These are phyloP conservation scores for Didymella lethalis DNA, from an alignment of 2,329 filamentous ascomycete genomes.

Conservation along the genomic window DNA sequence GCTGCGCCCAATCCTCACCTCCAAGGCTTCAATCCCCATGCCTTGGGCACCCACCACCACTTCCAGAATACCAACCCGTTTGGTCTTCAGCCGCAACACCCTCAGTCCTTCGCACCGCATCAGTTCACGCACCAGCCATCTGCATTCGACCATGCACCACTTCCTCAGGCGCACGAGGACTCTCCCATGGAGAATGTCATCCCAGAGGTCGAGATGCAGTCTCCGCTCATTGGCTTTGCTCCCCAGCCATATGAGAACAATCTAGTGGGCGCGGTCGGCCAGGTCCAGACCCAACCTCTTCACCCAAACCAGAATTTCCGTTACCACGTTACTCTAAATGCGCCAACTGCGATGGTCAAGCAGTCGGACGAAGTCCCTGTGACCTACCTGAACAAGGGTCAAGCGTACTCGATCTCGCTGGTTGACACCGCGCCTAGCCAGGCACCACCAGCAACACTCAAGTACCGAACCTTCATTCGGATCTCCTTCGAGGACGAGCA, in stretches of 20 bases:
- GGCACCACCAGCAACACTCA: conserved; percentile 64
- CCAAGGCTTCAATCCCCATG: conserved; percentile 67
- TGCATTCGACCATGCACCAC: conserved; percentile 71
- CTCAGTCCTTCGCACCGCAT: conserved; percentile 73
- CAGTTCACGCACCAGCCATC: conserved; percentile 82
- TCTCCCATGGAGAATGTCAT: conserved; percentile 68
- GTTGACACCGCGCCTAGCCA: conserved; percentile 75
- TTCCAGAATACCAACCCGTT: conserved; percentile 77
- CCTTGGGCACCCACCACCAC: conserved; percentile 48
- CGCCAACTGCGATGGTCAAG: conserved; percentile 95
- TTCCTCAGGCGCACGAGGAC: conserved; percentile 72
- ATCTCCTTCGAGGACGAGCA: conserved; percentile 97
- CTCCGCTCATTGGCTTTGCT: conserved; percentile 67
- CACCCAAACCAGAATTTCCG: conserved; percentile 64
- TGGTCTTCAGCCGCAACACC: conserved; percentile 58
- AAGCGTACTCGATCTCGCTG: conserved; percentile 88
- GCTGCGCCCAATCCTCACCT: conserved; percentile 61
- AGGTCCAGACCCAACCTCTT: conserved; percentile 31
- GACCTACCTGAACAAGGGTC: conserved; percentile 98
- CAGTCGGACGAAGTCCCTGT: conserved; percentile 89
- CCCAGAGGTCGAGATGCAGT: conserved; percentile 67
- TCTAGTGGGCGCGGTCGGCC: conserved; percentile 43
- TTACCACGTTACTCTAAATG: conserved; percentile 88
- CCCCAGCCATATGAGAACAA: conserved; percentile 60
- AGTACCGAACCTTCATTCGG: conserved; percentile 90